Evolutionary conservation across 345 rosid genomes (phyloP).

Genomic region (Corchorus olitorius): DNA sequence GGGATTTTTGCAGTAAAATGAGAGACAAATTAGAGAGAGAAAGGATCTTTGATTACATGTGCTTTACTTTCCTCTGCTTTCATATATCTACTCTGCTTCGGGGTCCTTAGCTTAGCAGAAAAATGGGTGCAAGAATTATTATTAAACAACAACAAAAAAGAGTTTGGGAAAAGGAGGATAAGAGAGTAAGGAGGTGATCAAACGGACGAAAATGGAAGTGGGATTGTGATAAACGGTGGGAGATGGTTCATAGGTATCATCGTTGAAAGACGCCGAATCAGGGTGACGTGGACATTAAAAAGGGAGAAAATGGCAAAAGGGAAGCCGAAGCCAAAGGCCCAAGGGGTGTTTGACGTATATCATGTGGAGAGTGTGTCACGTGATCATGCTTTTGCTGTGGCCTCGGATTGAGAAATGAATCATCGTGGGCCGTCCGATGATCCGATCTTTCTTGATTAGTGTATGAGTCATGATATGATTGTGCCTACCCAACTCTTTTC

Average conservation of each 20-base stretch:
- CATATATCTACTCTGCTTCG: constrained; percentile 4
- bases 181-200: constrained; percentile 18
- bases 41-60: constrained; percentile 20
- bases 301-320: not conserved
- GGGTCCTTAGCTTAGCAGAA: constrained; percentile 4
- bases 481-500: not conserved
- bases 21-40: constrained; percentile 4
- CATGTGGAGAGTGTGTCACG: constrained; percentile 13
- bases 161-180: not conserved
- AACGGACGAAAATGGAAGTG: constrained; percentile 28
- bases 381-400: not conserved
- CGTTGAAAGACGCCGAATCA: constrained; percentile 31
- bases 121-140: not conserved
- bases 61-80: not conserved
- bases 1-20: not conserved
- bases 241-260: constrained; percentile 18
- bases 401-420: not conserved
- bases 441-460: not conserved
- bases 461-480: not conserved
- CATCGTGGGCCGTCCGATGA: constrained; percentile 24
- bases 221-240: constrained; percentile 33
- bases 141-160: too few species aligned
- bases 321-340: not conserved
- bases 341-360: not conserved
- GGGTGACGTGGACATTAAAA: constrained; percentile 34